These are phyloP conservation scores for Ceratorhiza oryzae-sativae DNA, from an alignment of 1,284 basidiomycete species.

Conservation along the genomic window DNA sequence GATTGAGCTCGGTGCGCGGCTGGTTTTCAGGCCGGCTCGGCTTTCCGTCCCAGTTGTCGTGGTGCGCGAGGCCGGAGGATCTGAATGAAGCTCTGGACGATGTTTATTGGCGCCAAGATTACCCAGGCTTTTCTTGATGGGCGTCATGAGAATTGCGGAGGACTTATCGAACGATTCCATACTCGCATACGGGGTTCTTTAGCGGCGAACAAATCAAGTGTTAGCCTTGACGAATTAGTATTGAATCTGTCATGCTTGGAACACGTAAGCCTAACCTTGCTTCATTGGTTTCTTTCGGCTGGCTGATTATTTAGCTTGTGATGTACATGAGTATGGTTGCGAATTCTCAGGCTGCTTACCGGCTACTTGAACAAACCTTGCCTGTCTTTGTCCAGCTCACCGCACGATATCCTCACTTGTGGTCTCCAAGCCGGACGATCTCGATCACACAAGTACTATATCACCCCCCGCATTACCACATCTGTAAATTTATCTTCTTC, in stretches of 20 bases:
- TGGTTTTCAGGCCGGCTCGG: constrained; percentile 4
- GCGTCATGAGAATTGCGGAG: neutral
- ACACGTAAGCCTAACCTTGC: neutral
- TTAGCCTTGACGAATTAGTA: neutral
- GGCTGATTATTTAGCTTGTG: neutral
- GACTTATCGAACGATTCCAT: neutral
- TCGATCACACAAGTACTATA: neutral
- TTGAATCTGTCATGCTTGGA: neutral
- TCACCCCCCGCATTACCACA: neutral
- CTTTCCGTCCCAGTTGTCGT: neutral
- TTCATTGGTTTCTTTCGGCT: neutral
- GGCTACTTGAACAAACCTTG: neutral
- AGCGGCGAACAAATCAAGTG: neutral
- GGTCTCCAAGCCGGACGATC: neutral
- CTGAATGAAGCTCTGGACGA: neutral
- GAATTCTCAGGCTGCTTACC: neutral
- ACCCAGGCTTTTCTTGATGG: neutral
- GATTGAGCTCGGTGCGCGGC: neutral
- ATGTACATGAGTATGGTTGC: neutral
- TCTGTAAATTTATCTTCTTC: neutral
- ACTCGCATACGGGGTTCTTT: neutral
- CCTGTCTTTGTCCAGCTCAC: constrained; percentile 13
- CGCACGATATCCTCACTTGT: neutral
- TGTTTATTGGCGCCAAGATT: constrained; percentile 15
- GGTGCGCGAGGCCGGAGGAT: neutral